A percentile compares a stretch with the other conserved stretches of the same genome.
These are phyloP conservation scores for Zymoseptoria passerinii DNA, from an alignment of 2,329 filamentous ascomycete species.

Conservation along the genomic window DNA sequence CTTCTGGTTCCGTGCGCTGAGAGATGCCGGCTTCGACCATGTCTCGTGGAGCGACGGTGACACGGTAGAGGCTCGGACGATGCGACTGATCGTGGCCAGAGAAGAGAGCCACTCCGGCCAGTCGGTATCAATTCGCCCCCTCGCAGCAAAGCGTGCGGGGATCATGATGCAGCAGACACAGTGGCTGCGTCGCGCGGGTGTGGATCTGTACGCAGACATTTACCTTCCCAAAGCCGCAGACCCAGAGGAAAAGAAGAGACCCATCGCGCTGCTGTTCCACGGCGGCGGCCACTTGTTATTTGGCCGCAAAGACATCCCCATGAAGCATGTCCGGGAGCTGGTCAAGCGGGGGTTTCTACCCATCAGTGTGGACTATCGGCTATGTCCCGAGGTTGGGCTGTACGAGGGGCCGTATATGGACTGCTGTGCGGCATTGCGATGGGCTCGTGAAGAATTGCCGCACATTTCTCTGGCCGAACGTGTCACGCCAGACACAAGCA, in stretches of 20 bases:
- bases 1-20: constrained; percentile 20
- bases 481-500: background rate
- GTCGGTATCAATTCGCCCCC: background rate
- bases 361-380: constrained; percentile 7
- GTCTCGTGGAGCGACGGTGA: constrained; percentile 31
- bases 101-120: background rate
- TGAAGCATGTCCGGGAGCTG: constrained; percentile 2
- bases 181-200: background rate
- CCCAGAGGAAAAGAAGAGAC: background rate
- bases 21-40: constrained; percentile 26
- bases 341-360: constrained; percentile 4
- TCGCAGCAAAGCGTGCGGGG: background rate
- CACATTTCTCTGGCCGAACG: background rate
- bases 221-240: background rate
- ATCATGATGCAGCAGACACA: background rate
- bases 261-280: constrained; percentile 5
- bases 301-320: constrained; percentile 2
- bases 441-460: constrained; percentile 2
- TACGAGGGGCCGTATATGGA: constrained; percentile 6
- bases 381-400: constrained; percentile 4
- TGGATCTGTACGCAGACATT: background rate
- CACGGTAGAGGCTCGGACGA: constrained; percentile 14
- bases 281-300: constrained; percentile 8
- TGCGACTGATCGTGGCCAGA: background rate
- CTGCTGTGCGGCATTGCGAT: constrained; percentile 2